Conservation (phyloP, 1,284 basidiomycete genomes). For the Melampsora medusae region DNA sequence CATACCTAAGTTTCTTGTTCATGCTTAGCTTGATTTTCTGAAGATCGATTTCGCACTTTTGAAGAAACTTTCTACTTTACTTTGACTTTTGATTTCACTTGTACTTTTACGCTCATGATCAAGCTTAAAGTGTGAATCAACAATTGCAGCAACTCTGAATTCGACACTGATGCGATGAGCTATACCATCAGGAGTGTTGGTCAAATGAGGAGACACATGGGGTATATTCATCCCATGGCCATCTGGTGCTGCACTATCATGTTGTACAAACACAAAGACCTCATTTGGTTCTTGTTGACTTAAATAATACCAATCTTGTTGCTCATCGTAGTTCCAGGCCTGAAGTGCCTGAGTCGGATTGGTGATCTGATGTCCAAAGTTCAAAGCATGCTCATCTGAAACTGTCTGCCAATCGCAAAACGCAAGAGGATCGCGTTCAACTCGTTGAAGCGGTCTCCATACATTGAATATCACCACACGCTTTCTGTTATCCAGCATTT, state of each 20-base stretch:
- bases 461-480: not conserved
- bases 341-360: not conserved
- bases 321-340: not conserved
- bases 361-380: not conserved
- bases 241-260: not conserved
- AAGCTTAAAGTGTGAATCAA: too few relatives aligned
- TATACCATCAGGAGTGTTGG: too few relatives aligned
- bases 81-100: too few relatives aligned
- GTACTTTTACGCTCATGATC: too few relatives aligned
- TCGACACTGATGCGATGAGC: too few relatives aligned
- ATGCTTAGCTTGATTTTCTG: too few relatives aligned
- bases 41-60: too few relatives aligned
- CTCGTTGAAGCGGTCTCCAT: not conserved
- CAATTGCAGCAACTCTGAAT: too few relatives aligned
- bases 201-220: not conserved
- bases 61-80: too few relatives aligned
- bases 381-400: not conserved
- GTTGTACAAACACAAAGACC: not conserved
- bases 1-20: too few relatives aligned
- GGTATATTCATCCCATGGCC: not conserved
- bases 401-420: not conserved
- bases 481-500: not conserved
- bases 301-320: not conserved
- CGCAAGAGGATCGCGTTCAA: not conserved
- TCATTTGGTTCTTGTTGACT: not conserved